Base-by-base conservation (phyloP, 2,329 filamentous ascomycete genomes). In the Colletotrichum godetiae region DNA sequence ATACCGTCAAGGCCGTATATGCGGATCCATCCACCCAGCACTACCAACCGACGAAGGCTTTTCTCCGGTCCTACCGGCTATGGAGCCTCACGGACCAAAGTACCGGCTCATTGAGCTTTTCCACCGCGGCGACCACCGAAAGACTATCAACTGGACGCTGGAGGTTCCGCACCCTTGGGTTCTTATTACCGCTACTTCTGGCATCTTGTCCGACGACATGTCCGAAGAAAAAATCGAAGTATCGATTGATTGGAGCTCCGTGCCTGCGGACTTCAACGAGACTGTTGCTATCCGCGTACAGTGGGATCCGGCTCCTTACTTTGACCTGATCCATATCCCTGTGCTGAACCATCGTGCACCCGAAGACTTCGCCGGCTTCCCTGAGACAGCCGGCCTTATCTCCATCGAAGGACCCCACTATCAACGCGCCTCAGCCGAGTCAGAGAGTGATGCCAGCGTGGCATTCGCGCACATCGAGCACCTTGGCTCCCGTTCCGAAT, bases 1-100 rank as follows among this genome's bases (percentile, higher is more conserved):
- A 2, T 86, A 86, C 3, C 83, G 89, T 2, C 88, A 88, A 0
- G 88, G 88, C 55, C 88, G 90, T 64, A 87, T 90, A 77, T 81
- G 79, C 19, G 89, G 85, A 79, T 88, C 91, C 76, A 82, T 76
- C 69, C 86, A 82, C 46, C 80, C 84, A 1, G 85, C 74, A 5
- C 49, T 74, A 65, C 75, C 75, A 6, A 76, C 72, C 13, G 53
- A 31, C 8, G 66, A 67, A 82, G 81, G 83, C n/a, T 81, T 84
- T 65, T 82, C 79, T 1, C 81, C 88, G 2, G 82, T 82, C 2
- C 79, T 88, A 10, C 83, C 83, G 35, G 78, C 82, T 0, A 83
- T 89, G 74, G 84, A 86, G 69, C 84, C 85, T 0, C 88, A 86
- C 57, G 86, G 86, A 4, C 82, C 82, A 1, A 76, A 76, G 19